Percentiles rank a stretch among this genome's conserved stretches.
These are phyloP conservation scores for Artemisia tridentata DNA, from an alignment of 129 eudicot species.

Conservation along the genomic window DNA sequence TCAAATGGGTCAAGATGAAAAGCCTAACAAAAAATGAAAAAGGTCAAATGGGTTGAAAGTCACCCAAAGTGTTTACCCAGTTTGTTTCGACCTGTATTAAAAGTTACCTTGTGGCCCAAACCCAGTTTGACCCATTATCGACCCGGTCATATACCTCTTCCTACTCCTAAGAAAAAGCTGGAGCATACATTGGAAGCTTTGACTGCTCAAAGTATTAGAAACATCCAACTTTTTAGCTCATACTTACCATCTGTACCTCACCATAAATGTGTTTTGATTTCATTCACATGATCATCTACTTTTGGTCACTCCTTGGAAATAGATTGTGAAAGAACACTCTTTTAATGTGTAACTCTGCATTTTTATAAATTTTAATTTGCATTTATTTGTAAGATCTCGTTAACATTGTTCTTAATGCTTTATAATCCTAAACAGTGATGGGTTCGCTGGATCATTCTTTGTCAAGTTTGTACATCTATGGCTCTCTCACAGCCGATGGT, in stretches of 20 bases:
- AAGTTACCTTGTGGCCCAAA: too few relatives aligned
- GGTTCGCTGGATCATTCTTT: constrained; percentile 90
- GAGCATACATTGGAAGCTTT: constrained; percentile 5
- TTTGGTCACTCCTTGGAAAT: too few relatives aligned
- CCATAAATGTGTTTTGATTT: background rate
- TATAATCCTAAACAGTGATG: constrained; percentile 61
- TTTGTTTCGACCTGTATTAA: background rate
- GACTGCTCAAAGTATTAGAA: constrained; percentile 15
- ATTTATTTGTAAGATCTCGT: constrained; percentile 4
- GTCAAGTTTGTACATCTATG: constrained; percentile 60
- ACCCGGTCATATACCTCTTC: background rate
- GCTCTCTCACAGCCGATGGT: constrained; percentile 80
- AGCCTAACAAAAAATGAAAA: background rate
- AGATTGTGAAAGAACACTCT: background rate
- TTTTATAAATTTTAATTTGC: background rate
- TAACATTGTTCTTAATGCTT: background rate
- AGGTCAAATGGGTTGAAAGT: background rate
- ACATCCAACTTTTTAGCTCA: constrained; percentile 9
- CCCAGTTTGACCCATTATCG: background rate
- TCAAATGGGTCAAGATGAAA: background rate
- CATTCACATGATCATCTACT: too few relatives aligned
- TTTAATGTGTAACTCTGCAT: background rate
- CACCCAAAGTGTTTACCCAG: background rate
- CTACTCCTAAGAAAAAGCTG: background rate
- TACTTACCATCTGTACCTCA: background rate